Evolutionary conservation across 2,329 filamentous ascomycete genomes (phyloP), one percentile per base, ranked within the genome.

Genomic region (Trichophyton simii): DNA sequence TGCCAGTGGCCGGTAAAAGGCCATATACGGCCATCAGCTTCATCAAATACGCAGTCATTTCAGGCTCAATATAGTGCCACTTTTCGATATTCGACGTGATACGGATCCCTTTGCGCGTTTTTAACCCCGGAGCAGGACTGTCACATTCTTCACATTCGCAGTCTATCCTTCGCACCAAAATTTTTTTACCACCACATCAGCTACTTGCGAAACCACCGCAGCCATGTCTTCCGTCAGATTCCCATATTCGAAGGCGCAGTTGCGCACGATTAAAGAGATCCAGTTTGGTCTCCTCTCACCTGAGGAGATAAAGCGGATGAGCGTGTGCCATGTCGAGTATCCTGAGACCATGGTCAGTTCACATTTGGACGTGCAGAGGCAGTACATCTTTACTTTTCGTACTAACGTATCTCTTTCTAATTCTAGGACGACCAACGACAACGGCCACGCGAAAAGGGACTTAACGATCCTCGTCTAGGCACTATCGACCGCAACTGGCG

Each of bases 261-360:
- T 97, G 83, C 92, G 94, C 82, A 95, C 88, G 67, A 91, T 99
- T 71, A 87, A 96, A 82, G 95, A 99, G 82, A 96, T 99, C 70
- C 95, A 99, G 81, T 99, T 99, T 73, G 94, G 94, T 72, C 84
- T 99, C 73, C 84, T 99, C 76, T 95, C 94, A 41, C 94, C 94
- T 28, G 94, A 99, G 75, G 95, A 99, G 80, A 96, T 97, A 77
- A 97, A 99, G 81, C 91, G 88, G 71, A 95, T 97, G 90, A 96
- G 91, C 77, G 92, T 97, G 66, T 88, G 87, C 68, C 89, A 96
- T 75, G 92, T 99, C 73, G 83, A 94, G 75, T 97, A 96, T 73
- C 91, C 94, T n/a, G 94, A 99, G 80, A 97, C 94, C 31, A 96
- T 99, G 94, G 81, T 59, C 50, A 64, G 77, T 71, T 55, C 9